Evolutionary conservation across 495 filamentous ascomycete genomes (phyloP), one percentile per base, ranked within the genome.

Genomic region (Penicillium macrosclerotiorum): DNA sequence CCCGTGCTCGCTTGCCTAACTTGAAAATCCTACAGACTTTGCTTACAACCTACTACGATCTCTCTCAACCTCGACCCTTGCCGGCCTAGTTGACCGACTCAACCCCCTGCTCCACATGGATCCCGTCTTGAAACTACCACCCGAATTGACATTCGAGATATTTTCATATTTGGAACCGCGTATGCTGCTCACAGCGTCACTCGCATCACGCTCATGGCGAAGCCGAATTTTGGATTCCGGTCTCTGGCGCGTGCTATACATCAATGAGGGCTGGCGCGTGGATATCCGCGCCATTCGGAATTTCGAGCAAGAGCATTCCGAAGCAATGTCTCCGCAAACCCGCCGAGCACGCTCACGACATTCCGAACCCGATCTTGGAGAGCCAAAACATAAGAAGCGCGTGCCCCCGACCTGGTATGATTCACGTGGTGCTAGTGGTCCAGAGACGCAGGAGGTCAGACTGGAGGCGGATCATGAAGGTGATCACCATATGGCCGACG

Each of bases 51-150:
- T 94, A 17, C 71, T 95, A 26, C 79, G 81, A 47, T 81, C 84
- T 36, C 74, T 96, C 4, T 84, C 83, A 14, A 90, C 88, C 14
- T 83, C 82, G 24, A 78, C 81, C 9, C 81, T 95, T 38, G 81
- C 84, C 12, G 75, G 81, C n/a, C 80, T 96, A 16, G 88, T 93
- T 18, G 83, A 87, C 31, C 75, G 78, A 31, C 71, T 95, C 13
- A 82, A 84, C 35, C 87, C 85, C 6, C 79, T 88, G 5, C 83
- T 95, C 18, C 90, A 96, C 64, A 89, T 96, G 68, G 89, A 98
- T 67, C 95, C 95, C 34, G 79, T 95, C 23, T 67, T 80, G 45
- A 81, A 87, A 55, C 80, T 98, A 7, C 93, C 93, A 0, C 80
- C 87, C 1, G 93, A 98, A 61, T 81, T 97, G 45, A 91, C 86